Evolutionary conservation across 805 yeast species (phyloP), one percentile per base, ranked within the genome.

Genomic region (Zygotorulaspora danielsina): DNA sequence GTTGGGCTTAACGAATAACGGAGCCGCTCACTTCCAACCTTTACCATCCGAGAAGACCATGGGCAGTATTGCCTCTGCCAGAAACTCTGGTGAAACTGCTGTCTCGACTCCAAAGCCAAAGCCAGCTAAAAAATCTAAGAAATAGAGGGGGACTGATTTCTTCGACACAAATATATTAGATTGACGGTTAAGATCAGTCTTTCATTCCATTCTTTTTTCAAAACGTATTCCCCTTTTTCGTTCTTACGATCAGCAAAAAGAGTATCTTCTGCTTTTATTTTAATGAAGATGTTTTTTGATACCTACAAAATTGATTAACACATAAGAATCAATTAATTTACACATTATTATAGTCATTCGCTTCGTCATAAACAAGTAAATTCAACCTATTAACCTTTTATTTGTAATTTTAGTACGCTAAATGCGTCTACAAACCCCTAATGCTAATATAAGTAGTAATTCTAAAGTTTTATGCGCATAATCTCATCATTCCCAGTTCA

Each of bases 81-180:
- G 74, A 64, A 66, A 61, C 43, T 64, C 70, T 41, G 73, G 73
- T 44, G 74, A 69, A 45, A 69, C 74, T 44, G 54, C 53, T 16
- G 55, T 50, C 16, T 49, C 49, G n/a, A 36, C 41, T 5, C 45
- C 45, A 41, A 38, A 39, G 24, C 38, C 40, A 18, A 33, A 34
- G 19, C 32, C 40, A 28, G 32, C 44, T 6, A 49, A 49, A 49
- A 51, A 47, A 34, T 32, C 42, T 9, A 48, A 45, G 46, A 46
- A 48, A 27, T 40, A 38, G 25, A 19, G 24, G 24, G 24, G 10
- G 7, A 21, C 7, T n/a, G n/a, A n/a, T n/a, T n/a, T 21, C 24
- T 10, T 21, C 10, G 24, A 21, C 7, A 7, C 24, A 7, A 21
- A 21, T 21, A 8, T 10, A 21, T 32, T 8, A 19, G 18, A 16